These are phyloP conservation scores for Podospora pseudocomata DNA, from an alignment of 495 filamentous ascomycete genomes.

Conservation along the genomic window DNA sequence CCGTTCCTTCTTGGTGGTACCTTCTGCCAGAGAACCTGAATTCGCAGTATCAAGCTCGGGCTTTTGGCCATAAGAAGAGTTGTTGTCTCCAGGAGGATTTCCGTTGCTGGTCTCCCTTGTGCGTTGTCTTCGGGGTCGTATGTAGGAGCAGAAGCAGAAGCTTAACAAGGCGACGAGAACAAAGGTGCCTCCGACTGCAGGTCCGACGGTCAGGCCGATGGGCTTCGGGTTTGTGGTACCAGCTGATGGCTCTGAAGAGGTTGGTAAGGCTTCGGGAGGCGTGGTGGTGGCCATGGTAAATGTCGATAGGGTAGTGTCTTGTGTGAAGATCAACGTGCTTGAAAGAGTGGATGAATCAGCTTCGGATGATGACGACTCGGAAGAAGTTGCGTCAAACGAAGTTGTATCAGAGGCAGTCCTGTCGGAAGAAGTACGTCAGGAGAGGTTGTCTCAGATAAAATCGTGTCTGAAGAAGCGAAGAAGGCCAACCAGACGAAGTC, in stretches of 20 bases:
- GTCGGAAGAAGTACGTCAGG: too few species aligned
- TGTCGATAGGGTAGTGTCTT: too few species aligned
- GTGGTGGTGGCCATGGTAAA: too few species aligned
- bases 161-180: not conserved
- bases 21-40: not conserved
- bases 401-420: too few species aligned
- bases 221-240: not conserved
- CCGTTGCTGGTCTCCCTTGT: not conserved
- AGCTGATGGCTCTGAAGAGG: not conserved
- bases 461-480: too few species aligned
- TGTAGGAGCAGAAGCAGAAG: not conserved
- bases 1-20: not conserved
- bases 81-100: not conserved
- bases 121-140: not conserved
- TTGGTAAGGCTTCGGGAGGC: not conserved
- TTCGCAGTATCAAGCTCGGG: not conserved
- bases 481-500: too few species aligned
- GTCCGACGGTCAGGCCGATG: not conserved
- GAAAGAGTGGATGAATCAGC: too few species aligned
- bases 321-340: too few species aligned
- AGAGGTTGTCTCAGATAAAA: too few species aligned
- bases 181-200: not conserved
- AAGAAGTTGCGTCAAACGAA: too few species aligned
- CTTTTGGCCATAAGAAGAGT: not conserved
- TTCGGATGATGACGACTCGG: too few species aligned